Evolutionary conservation across 345 rosid genomes (phyloP), one percentile per base, ranked within the genome.

Genomic region (Fremontodendron californicum): DNA sequence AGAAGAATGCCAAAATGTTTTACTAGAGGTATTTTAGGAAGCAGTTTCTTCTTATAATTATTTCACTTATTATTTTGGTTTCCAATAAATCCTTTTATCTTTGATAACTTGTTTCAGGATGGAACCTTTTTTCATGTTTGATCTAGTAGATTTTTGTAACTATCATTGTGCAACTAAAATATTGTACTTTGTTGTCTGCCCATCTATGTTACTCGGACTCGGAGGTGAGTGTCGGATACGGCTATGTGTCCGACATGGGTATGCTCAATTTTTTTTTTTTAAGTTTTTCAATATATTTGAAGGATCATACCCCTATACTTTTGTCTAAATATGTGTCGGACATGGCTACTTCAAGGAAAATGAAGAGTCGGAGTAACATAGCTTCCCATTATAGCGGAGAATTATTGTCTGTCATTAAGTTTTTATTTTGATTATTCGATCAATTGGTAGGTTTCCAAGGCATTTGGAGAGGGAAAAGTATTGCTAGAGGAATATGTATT

Each of bases 401-500:
- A 37, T 37, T 39, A 4, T 70, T 21, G 5, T 72, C 4, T 23
- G 33, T 61, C 5, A 52, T 5, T 52, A 19, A 52, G n/a, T n/a
- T 52, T 52, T n/a, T 19, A 40, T 43, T 61, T 10, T 62, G 45
- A 25, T 9, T 61, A 18, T 31, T 73, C 54, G 74, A 40, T 31
- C 67, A 33, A 67, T 75, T 79, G 73, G 42, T 74, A 88, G 93
- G 85, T 75, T 9, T 75, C 82, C 0, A 87, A 79, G 79, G 23
- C 84, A 75, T 84, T 83, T 69, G 84, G 82, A 78, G 93, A 87
- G 54, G 93, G 90, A 40, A 88, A 81, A 62, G 78, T 82, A 45
- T 75, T 75, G 19, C 75, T 87, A 18, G 93, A 92, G 81, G 92
- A 89, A 71, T 94, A 86, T 82, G 92, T 94, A 16, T 87, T 89